phyloP scores from a whole-genome alignment of 352 stramenopile genomes.

The Globisporangium viniferum region DNA sequence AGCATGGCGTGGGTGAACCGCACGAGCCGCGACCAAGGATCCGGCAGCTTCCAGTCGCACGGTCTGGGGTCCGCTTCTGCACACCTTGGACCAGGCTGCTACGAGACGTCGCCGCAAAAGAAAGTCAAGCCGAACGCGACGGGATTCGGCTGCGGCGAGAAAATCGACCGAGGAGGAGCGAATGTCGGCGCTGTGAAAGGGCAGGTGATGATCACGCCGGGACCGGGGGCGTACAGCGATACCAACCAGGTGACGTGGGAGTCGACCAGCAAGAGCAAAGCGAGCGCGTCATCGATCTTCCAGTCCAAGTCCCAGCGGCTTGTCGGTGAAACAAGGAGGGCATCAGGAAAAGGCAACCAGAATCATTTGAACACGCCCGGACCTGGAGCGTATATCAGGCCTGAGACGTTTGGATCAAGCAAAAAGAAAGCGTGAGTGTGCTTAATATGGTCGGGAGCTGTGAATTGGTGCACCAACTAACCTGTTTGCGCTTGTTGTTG shows the following conservation, averaged over 20 bases:
- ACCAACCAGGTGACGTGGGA: conserved; percentile 51
- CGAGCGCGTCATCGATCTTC: conserved; percentile 35
- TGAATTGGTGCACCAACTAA: not conserved
- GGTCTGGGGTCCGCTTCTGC: conserved; percentile 20
- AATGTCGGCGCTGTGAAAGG: conserved; percentile 23
- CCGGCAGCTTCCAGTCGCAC: conserved; percentile 29
- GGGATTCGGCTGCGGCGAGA: conserved; percentile 54
- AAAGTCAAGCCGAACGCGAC: conserved; percentile 51
- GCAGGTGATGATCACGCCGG: conserved; percentile 46
- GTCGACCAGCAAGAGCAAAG: conserved; percentile 49
- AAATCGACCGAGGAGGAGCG: conserved; percentile 33
- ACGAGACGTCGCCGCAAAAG: conserved; percentile 42
- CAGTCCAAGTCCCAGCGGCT: conserved; percentile 55
- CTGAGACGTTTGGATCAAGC: conserved; percentile 40
- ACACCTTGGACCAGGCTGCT: conserved; percentile 55
- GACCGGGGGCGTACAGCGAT: conserved; percentile 44
- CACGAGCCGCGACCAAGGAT: conserved; percentile 51
- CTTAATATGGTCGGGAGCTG: not conserved
- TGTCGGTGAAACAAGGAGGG: conserved; percentile 2
- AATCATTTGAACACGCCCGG: conserved; percentile 40
- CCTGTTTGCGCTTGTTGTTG: conserved; percentile 17
- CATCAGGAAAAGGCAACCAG: conserved; percentile 23
- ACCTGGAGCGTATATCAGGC: conserved; percentile 53
- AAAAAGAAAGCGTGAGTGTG: conserved; percentile 30
- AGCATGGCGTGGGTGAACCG: conserved; percentile 76